Base-by-base conservation (phyloP, 2,329 filamentous ascomycete genomes). In the Phaeoacremonium minimum region DNA sequence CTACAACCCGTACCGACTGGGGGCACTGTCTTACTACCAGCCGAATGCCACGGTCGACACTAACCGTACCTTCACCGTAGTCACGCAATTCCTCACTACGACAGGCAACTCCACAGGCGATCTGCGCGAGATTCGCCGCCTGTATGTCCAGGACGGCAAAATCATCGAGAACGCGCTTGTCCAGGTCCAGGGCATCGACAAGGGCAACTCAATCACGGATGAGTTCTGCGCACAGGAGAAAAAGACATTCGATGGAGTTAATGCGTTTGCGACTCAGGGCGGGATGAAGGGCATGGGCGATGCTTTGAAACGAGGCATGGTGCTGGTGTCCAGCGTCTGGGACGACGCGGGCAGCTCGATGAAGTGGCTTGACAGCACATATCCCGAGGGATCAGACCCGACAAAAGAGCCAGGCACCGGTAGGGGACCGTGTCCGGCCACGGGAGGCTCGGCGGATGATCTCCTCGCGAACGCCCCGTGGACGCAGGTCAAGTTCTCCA, bases 151-250 rank as follows among this genome's bases (percentile, higher is more conserved):
- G 44, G 60, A 66, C 47, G 67, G 71, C 42, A 65, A 62, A 44
- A 58, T 70, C 22, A 68, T 69, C 49, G 59, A 63, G 35, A 69
- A 70, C 52, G 55, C 45, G 11, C 30, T 12, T 18, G n/a, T 32
- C 7, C 16, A 11, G 4, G 14, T 32, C 48, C 19, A 46, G 45
- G 12, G 50, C 50, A 34, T 32, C 28, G n/a, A 31, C 2, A 64
- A 64, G 6, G 55, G 54, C 42, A 48, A 61, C 42, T 46, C 52
- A 20, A 69, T 83, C 62, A 78, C 71, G 36, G 62, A 69, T 32
- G 56, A 61, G 4, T 82, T 67, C 67, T 83, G 79, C 59, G 57
- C 59, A 3, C 61, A 62, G 4, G 67, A 77, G 56, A 74, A 77
- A 64, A 52, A 45, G 7, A 62, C 58, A 16, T 75, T 80, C 47